Evolutionary conservation across 2,329 filamentous ascomycete genomes (phyloP).

Genomic region (Ophiostoma ips): DNA sequence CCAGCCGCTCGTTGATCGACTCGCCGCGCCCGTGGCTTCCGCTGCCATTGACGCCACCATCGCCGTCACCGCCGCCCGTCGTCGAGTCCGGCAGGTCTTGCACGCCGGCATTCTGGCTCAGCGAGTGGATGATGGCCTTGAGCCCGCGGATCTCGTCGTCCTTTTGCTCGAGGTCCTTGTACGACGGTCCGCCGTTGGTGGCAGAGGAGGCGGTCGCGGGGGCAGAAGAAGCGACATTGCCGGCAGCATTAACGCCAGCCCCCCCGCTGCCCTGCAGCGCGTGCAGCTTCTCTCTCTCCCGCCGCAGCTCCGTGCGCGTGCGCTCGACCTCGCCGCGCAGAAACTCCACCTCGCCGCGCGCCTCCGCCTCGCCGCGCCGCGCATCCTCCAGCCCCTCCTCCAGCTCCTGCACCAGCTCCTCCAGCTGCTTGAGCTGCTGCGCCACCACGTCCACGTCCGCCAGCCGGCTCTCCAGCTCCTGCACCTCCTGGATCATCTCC

Average conservation of each 20-base stretch:
- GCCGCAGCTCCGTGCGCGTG: conserved; percentile 71
- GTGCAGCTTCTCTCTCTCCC: conserved; percentile 68
- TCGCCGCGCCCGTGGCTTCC: conserved; percentile 34
- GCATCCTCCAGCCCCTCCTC: conserved; percentile 96
- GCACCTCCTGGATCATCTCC: conserved; percentile 68
- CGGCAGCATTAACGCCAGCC: too few species aligned
- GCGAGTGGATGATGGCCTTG: conserved; percentile 93
- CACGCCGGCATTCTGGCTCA: conserved; percentile 60
- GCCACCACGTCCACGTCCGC: conserved; percentile 89
- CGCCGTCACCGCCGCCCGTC: conserved; percentile 13
- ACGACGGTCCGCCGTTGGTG: conserved; percentile 24
- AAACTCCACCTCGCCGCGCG: conserved; percentile 90
- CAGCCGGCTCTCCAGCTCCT: conserved; percentile 66
- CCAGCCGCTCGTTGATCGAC: conserved; percentile 40
- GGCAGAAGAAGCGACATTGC: too few species aligned
- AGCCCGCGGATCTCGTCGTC: conserved; percentile 95
- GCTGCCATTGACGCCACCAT: neutral
- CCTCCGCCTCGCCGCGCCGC: conserved; percentile 84
- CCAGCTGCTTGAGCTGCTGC: conserved; percentile 81
- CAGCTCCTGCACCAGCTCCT: conserved; percentile 90
- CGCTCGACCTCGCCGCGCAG: conserved; percentile 87
- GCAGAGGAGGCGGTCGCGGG: conserved; percentile 20
- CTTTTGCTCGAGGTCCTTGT: conserved; percentile 75
- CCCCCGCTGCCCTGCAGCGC: neutral
- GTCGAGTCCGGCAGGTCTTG: neutral